phyloP scores from a whole-genome alignment of 306 rosid genomes.

The Styphnolobium japonicum region DNA sequence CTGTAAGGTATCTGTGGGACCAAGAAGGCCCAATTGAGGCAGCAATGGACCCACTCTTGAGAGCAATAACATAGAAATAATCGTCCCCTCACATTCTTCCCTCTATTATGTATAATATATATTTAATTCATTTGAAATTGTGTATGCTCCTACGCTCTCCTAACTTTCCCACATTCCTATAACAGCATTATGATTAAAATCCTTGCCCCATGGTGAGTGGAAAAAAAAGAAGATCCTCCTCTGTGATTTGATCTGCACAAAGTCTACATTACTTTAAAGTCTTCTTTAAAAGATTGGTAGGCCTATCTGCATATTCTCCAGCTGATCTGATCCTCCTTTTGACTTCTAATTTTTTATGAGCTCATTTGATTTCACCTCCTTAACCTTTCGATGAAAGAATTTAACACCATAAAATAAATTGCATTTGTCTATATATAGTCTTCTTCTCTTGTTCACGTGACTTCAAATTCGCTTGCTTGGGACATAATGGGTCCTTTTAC shows the following conservation, averaged over 20 bases:
- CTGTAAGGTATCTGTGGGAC: neutral
- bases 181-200: slow-evolving; percentile 24
- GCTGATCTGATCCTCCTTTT: neutral
- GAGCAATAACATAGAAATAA: slow-evolving; percentile 16
- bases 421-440: neutral
- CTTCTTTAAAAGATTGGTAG: slow-evolving; percentile 1
- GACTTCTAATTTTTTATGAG: neutral
- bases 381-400: neutral
- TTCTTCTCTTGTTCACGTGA: neutral
- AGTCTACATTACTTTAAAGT: neutral
- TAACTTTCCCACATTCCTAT: slow-evolving; percentile 39
- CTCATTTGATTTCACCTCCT: neutral
- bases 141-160: neutral
- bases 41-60: neutral
- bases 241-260: slow-evolving; percentile 7
- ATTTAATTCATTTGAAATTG: neutral
- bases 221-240: slow-evolving; percentile 24
- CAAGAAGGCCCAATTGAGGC: neutral
- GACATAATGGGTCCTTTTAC: neutral
- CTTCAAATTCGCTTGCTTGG: neutral
- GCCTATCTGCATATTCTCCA: slow-evolving; percentile 13
- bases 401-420: neutral
- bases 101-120: too few relatives aligned
- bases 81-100: neutral
- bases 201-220: neutral